Evolutionary conservation across 257 asterid species (phyloP), one percentile per base, ranked within the genome.

Genomic region (Sherardia arvensis): DNA sequence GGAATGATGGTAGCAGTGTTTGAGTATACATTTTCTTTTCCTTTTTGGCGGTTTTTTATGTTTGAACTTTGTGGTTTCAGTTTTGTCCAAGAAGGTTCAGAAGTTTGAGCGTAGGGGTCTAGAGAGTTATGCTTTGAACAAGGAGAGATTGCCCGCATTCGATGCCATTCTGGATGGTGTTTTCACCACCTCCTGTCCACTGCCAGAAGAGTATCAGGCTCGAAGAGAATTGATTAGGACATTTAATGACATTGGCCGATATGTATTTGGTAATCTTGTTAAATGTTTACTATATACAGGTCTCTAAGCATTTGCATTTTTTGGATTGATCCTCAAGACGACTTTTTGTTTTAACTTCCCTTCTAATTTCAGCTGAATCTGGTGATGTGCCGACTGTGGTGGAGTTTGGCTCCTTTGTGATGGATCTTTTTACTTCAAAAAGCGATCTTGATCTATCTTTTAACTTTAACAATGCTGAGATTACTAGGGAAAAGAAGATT

Each of bases 391-490:
- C 97, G 15, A 74, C 71, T 18, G 84, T 91, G 72, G 93, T 77
- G 84, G 98, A 80, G 72, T 91, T 88, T 69, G 98, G 97, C 65
- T 91, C 98, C 49, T 88, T 86, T 64, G 85, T 84, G 10, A 91
- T 91, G 98, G 95, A 91, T 78, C 84, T 91, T 59, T 91, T 91
- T 66, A 83, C 78, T 71, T 66, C 71, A 32, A 76, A 79, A 61
- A 91, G 98, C 53, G 98, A 91, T 77, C 75, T 91, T 28, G 98
- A 91, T 74, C 81, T 91, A 60, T 91, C 98, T 45, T 81, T 88
- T 65, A 88, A 91, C 76, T 91, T 91, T 73, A 68, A 69, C 53
- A 73, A 62, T 33, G 77, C 59, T 66, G 61, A 66, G 70, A 75
- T 77, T 71, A 71, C 95, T 0, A 95, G 95, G 23, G 89, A 82